These are phyloP conservation scores for Lasiodiplodia gonubiensis DNA, from an alignment of 2,329 filamentous ascomycete species.

Conservation along the genomic window DNA sequence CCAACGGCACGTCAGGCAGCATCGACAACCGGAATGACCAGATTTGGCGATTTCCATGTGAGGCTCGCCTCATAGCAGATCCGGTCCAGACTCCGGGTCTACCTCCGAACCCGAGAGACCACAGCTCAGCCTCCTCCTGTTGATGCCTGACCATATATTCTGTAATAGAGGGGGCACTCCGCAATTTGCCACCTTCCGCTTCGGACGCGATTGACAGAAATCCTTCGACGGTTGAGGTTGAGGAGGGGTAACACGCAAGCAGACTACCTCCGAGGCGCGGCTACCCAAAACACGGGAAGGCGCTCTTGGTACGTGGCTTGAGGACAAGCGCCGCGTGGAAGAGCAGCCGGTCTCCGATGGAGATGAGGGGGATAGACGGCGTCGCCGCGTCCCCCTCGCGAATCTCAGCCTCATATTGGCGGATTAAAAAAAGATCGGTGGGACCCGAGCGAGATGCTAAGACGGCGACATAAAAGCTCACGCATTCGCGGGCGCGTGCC, in stretches of 20 bases:
- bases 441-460: background rate
- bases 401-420: background rate
- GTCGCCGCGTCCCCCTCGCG: background rate
- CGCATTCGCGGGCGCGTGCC: no score
- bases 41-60: background rate
- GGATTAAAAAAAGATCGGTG: background rate
- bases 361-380: background rate
- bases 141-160: background rate
- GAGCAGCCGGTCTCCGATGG: background rate
- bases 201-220: background rate
- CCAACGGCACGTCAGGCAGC: constrained; percentile 12
- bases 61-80: background rate
- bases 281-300: background rate
- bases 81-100: background rate
- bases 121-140: background rate
- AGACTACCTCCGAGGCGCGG: background rate
- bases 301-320: constrained; percentile 8
- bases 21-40: background rate
- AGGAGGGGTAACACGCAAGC: background rate
- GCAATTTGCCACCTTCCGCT: background rate
- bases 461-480: no score
- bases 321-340: background rate
- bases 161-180: background rate
- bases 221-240: background rate
- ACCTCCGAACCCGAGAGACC: background rate